phyloP scores from a whole-genome alignment of 1,284 basidiomycete genomes.

The Naganishia albida region DNA sequence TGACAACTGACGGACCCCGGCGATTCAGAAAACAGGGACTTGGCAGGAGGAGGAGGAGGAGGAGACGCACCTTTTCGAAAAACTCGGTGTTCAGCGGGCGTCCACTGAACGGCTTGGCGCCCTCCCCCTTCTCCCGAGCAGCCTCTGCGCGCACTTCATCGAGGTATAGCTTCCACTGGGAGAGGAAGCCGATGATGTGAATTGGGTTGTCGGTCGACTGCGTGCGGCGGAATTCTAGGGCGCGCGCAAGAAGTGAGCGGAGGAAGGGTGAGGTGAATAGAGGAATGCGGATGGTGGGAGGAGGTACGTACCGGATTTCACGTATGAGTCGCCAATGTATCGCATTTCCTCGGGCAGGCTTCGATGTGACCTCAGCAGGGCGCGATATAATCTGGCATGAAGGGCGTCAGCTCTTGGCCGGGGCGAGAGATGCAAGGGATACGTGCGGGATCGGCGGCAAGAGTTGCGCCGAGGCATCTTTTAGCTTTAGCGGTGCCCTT shows the following conservation, averaged over 20 bases:
- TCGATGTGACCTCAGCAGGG: slow-evolving; percentile 76
- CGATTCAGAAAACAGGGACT: not conserved
- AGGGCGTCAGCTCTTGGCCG: not conserved
- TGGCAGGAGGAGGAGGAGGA: not conserved
- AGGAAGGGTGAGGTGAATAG: slow-evolving; percentile 16
- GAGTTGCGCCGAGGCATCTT: slow-evolving; percentile 67
- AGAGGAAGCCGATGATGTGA: slow-evolving; percentile 87
- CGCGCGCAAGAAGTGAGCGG: too few relatives aligned
- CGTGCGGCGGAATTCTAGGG: slow-evolving; percentile 82
- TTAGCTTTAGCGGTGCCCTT: slow-evolving; percentile 64
- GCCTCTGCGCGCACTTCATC: slow-evolving; percentile 61
- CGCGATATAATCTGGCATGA: slow-evolving; percentile 71
- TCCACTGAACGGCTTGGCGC: slow-evolving; percentile 60
- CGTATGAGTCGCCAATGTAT: slow-evolving; percentile 79
- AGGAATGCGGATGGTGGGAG: not conserved
- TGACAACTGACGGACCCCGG: slow-evolving; percentile 66
- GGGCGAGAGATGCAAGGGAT: not conserved
- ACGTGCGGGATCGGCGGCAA: slow-evolving; percentile 78
- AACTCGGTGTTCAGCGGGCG: slow-evolving; percentile 71
- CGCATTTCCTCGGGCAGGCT: slow-evolving; percentile 76
- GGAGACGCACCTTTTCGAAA: slow-evolving; percentile 70
- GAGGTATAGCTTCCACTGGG: slow-evolving; percentile 89
- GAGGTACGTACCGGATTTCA: slow-evolving; percentile 68
- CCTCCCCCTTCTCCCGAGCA: slow-evolving; percentile 55
- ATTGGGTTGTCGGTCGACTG: slow-evolving; percentile 76